Conservation (phyloP, 352 stramenopile species). For the Globisporangium viniferum region DNA sequence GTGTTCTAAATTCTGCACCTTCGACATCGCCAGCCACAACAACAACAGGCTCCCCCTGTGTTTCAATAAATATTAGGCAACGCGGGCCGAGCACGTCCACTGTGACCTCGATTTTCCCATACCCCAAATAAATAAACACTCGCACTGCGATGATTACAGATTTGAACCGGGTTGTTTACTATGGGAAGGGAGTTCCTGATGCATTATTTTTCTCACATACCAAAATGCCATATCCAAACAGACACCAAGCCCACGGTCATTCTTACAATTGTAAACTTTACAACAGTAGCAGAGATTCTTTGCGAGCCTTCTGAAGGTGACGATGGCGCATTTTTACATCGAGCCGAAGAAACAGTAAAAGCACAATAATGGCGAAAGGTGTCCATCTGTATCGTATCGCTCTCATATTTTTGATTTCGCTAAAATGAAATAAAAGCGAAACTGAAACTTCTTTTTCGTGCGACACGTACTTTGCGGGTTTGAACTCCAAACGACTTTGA, state of each 20-base stretch:
- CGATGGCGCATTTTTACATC: not conserved
- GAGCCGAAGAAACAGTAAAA: not conserved
- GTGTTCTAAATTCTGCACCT: no score
- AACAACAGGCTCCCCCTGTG: no score
- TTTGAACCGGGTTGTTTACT: not conserved
- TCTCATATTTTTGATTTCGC: not conserved
- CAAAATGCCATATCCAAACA: not conserved
- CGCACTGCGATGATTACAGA: not conserved
- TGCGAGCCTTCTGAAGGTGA: not conserved
- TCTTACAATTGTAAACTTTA: not conserved
- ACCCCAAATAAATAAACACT: conserved; percentile 1
- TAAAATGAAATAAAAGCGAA: not conserved
- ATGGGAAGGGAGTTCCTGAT: not conserved
- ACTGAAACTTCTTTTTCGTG: not conserved
- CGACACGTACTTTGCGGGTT: not conserved
- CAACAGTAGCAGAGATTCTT: not conserved
- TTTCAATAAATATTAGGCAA: not conserved
- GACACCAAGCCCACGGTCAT: not conserved
- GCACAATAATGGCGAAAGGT: not conserved
- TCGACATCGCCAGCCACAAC: no score
- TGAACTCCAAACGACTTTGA: not conserved
- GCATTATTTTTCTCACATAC: not conserved
- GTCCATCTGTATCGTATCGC: not conserved
- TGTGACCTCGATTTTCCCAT: not conserved
- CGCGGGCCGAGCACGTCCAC: not conserved